Evolutionary conservation across 768 basidiomycete genomes (phyloP).

Genomic region (Ramaria sp.): DNA sequence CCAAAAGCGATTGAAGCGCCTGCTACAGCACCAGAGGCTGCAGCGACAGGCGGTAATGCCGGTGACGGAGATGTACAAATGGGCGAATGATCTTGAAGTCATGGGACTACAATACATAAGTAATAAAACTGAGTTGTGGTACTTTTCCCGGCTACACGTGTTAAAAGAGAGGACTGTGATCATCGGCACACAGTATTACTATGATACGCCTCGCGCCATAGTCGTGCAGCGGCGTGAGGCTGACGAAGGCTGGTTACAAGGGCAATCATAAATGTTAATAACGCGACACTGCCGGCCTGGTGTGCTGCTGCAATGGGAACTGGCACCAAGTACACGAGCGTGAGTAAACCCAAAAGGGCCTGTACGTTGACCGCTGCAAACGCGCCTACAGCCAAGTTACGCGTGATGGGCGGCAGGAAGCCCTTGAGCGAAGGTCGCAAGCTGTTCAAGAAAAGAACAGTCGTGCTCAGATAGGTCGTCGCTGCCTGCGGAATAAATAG

Average conservation of each 20-base stretch:
- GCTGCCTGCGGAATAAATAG: constrained; percentile 46
- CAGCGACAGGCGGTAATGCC: constrained; percentile 26
- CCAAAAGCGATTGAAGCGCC: constrained; percentile 42
- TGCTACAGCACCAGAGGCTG: constrained; percentile 20
- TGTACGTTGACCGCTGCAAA: constrained; percentile 82
- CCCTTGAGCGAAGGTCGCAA: constrained; percentile 36
- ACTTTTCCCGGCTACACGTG: neutral
- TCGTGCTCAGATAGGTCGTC: constrained; percentile 67
- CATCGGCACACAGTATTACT: neutral
- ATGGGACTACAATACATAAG: constrained; percentile 4
- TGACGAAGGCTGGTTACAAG: constrained; percentile 59
- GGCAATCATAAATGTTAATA: constrained; percentile 77
- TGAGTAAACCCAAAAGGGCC: constrained; percentile 65
- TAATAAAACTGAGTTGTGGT: constrained; percentile 3
- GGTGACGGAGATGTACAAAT: constrained; percentile 81
- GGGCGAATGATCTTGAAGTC: constrained; percentile 41
- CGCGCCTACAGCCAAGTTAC: constrained; percentile 41
- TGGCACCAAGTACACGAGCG: constrained; percentile 87
- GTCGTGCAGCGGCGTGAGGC: constrained; percentile 54
- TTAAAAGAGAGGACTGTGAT: neutral
- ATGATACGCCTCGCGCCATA: constrained; percentile 35
- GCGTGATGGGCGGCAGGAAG: constrained; percentile 50
- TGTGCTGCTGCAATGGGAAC: constrained; percentile 87
- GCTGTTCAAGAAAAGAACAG: constrained; percentile 51
- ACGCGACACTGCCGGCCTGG: constrained; percentile 87